Evolutionary conservation across 2,329 filamentous ascomycete species (phyloP).

Genomic region (Alternaria infectoria): DNA sequence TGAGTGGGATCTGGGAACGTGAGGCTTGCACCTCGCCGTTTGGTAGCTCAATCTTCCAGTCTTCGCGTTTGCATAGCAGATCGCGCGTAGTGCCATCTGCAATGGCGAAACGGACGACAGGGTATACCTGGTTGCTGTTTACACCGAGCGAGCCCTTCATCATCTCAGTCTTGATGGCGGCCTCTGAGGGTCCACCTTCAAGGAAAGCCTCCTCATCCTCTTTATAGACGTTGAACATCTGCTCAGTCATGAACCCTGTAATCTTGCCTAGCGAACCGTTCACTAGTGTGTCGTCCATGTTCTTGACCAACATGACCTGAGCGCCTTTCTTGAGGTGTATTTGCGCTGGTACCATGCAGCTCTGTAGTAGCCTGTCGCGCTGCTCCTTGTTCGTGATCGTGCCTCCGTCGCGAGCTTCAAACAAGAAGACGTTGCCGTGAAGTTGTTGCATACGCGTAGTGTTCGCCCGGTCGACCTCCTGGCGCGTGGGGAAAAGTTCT

Average conservation of each 20-base stretch:
- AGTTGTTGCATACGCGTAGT: constrained; percentile 73
- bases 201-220: constrained; percentile 64
- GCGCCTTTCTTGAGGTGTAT: constrained; percentile 88
- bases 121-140: constrained; percentile 67
- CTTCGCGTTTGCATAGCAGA: constrained; percentile 83
- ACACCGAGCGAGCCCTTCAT: constrained; percentile 56
- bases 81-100: constrained; percentile 77
- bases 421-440: constrained; percentile 70
- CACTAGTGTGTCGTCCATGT: constrained; percentile 90
- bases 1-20: constrained; percentile 76
- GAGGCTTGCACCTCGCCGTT: constrained; percentile 92
- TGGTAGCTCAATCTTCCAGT: constrained; percentile 97
- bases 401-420: constrained; percentile 77
- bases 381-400: constrained; percentile 67
- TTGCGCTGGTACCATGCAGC: constrained; percentile 88
- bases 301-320: constrained; percentile 99
- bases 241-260: constrained; percentile 76
- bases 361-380: constrained; percentile 79
- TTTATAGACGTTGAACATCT: constrained; percentile 64
- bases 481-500: constrained; percentile 89
- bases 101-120: constrained; percentile 82
- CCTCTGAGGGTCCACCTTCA: constrained; percentile 53
- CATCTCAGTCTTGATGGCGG: constrained; percentile 52
- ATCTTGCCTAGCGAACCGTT: constrained; percentile 94
- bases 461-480: constrained; percentile 90